Percentiles rank a stretch among this genome's conserved stretches.
These are phyloP conservation scores for Eucalyptus tenuipes DNA, from an alignment of 345 rosid species.

Conservation along the genomic window DNA sequence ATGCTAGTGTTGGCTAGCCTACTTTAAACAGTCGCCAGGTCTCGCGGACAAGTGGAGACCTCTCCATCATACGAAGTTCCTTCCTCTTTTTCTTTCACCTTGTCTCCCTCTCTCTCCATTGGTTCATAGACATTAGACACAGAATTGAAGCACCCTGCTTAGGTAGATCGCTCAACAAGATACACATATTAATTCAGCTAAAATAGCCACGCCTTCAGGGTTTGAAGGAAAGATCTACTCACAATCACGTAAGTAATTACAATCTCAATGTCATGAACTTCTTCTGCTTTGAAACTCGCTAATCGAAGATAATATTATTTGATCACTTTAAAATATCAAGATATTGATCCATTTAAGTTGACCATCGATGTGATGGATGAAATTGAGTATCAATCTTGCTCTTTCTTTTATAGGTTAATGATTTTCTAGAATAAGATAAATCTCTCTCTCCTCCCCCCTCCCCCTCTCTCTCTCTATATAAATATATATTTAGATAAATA, in stretches of 20 bases:
- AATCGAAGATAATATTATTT: background rate
- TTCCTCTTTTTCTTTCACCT: background rate
- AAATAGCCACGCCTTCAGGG: background rate
- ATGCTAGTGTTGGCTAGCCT: background rate
- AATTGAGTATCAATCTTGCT: background rate
- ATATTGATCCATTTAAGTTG: background rate
- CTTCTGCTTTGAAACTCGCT: background rate
- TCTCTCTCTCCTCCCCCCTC: background rate
- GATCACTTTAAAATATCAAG: background rate
- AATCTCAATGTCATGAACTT: background rate
- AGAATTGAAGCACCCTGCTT: background rate
- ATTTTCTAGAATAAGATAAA: background rate
- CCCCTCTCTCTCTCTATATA: rapidly evolving
- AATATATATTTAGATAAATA: background rate
- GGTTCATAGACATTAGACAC: background rate
- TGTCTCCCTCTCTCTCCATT: background rate
- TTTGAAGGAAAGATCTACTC: background rate
- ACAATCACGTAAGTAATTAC: background rate
- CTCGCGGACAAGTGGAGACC: background rate
- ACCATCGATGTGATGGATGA: background rate
- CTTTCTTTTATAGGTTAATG: background rate
- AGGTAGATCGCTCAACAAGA: background rate
- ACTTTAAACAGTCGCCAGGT: background rate
- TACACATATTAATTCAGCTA: background rate
- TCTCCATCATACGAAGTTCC: background rate